Base-by-base conservation (phyloP, 164 flowering plant species). In the Pachysandra terminalis region DNA sequence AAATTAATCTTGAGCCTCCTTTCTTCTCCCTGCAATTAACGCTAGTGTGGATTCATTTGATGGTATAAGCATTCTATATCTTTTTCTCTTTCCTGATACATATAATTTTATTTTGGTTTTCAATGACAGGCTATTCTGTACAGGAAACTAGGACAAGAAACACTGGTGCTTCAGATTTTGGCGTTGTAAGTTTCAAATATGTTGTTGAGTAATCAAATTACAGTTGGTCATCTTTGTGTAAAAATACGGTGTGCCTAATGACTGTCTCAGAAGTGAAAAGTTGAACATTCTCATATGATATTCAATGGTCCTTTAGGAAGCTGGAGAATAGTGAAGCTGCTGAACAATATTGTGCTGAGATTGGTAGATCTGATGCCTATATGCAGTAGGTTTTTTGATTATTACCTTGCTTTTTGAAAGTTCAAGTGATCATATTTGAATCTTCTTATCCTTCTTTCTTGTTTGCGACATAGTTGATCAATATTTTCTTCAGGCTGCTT, bases 121-220 rank as follows among this genome's bases (percentile, higher is more conserved):
- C n/a, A 71, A 51, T 79, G 68, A 60, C 90, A 95, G 98, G 99
- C 99, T 79, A 90, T 95, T 81, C 86, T 95, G 9, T 92, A 92
- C 77, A 77, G 96, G 70, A 95, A 88, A 78, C 79, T 95, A 52
- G 97, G 99, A 57, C 99, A 93, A 74, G 99, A 95, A 78, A 80
- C 94, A 45, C 72, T 89, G 74, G 99, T 92, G 28, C 98, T 95
- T 65, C 95, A 90, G 75, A 93, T 95, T 66, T 78, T 95, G 79
- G 99, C 99, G 25, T 75, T 92, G 98, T 95, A 84, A 87, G 98
- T n/a, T n/a, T n/a, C n/a, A n/a, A n/a, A n/a, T n/a, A n/a, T n/a
- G n/a, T 45, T 14, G 54, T 41, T 13, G 21, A 23, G 45, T 12
- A 49, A 21, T 54, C 17, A 21, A 12, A 56, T 13, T 59, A 59